Percentiles rank a stretch among this genome's conserved stretches.
Evolutionary conservation across 148 eudicot genomes (phyloP).

Genomic region (Nepenthes gracilis): DNA sequence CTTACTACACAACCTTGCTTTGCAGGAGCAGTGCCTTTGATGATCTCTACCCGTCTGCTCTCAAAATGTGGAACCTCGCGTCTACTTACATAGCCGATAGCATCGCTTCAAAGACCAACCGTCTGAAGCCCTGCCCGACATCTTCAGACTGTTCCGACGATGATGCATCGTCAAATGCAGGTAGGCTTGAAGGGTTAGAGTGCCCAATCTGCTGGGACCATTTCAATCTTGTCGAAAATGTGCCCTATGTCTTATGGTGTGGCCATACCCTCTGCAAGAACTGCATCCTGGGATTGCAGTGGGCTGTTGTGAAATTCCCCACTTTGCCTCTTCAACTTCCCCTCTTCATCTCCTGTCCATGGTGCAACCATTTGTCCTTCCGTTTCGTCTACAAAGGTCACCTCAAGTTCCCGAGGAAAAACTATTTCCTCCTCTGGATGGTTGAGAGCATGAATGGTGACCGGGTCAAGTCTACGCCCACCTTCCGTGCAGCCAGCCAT

Average conservation of each 20-base stretch:
- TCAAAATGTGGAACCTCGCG: background rate
- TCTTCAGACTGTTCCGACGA: conserved; percentile 9
- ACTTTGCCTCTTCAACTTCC: conserved; percentile 8
- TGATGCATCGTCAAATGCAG: conserved; percentile 1
- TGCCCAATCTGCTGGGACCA: conserved; percentile 15
- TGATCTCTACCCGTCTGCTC: too few relatives aligned
- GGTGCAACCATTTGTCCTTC: conserved; percentile 13
- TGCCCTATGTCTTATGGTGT: conserved; percentile 15
- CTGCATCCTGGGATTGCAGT: conserved; percentile 11
- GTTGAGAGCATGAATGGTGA: conserved; percentile 16
- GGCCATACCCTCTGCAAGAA: conserved; percentile 14
- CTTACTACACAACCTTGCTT: too few relatives aligned
- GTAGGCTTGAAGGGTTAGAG: conserved; percentile 13
- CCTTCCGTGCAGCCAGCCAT: background rate
- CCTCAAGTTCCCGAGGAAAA: conserved; percentile 13
- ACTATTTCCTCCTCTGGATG: conserved; percentile 18
- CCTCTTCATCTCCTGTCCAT: conserved; percentile 13
- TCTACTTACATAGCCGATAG: background rate
- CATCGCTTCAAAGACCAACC: background rate
- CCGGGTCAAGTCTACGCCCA: conserved; percentile 2
- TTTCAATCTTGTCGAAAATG: conserved; percentile 13
- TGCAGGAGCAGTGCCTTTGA: too few relatives aligned
- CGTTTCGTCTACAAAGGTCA: conserved; percentile 9
- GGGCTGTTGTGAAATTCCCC: conserved; percentile 10
- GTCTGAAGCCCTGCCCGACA: conserved; percentile 1